phyloP scores from a whole-genome alignment of 139 green algal species.

The Penium margaritaceum region DNA sequence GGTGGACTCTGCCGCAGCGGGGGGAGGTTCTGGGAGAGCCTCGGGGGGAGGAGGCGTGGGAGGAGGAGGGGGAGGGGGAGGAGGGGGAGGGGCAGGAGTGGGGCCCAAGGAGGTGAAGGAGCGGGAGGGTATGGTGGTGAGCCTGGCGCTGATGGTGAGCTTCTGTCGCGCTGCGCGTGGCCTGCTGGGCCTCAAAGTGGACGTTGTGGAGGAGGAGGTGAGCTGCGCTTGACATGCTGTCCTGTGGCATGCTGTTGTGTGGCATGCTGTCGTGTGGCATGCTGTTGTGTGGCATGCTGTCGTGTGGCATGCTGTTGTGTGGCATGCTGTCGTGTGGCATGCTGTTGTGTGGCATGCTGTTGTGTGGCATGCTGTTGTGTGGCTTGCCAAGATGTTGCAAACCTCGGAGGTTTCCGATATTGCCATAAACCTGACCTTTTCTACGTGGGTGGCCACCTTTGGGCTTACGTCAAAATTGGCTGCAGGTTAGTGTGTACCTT shows the following conservation, averaged over 20 bases:
- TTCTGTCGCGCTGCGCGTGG: conserved; percentile 59
- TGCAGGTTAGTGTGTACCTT: no score
- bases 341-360: no score
- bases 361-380: no score
- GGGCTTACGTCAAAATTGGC: no score
- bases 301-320: no score
- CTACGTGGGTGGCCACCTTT: no score
- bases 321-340: no score
- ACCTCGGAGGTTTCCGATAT: no score
- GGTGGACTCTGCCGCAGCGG: neutral
- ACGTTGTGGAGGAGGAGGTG: conserved; percentile 28
- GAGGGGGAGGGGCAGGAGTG: neutral
- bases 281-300: no score
- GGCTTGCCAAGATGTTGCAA: no score
- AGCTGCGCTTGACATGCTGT: conserved; percentile 4
- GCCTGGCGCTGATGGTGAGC: conserved; percentile 60
- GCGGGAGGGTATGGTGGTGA: conserved; percentile 49
- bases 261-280: no score
- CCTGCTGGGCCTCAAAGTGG: conserved; percentile 25
- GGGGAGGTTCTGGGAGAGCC: neutral
- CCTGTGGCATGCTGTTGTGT: neutral
- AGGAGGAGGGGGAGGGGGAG: neutral
- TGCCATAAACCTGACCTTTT: no score
- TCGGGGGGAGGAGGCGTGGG: neutral
- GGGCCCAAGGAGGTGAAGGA: conserved; percentile 41